These are phyloP conservation scores for Diplocarpon rosae DNA, from an alignment of 2,329 filamentous ascomycete species.

Conservation along the genomic window DNA sequence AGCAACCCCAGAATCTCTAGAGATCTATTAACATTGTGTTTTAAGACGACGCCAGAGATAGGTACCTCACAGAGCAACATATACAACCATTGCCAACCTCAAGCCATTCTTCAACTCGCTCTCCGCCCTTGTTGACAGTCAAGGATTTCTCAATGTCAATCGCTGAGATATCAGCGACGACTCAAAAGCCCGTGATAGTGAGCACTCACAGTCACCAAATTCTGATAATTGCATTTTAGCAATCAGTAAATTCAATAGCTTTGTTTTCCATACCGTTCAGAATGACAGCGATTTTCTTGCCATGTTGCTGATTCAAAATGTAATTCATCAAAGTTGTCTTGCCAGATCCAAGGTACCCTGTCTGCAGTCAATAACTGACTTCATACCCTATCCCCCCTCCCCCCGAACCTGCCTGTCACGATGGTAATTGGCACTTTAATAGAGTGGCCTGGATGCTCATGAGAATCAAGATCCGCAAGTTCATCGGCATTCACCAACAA, in stretches of 20 bases:
- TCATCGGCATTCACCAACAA: conserved; percentile 44
- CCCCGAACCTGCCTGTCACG: conserved; percentile 51
- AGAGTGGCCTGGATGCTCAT: conserved; percentile 38
- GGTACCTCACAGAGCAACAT: conserved; percentile 89
- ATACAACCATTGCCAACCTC: conserved; percentile 95
- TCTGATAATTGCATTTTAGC: conserved; percentile 36
- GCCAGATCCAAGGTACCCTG: conserved; percentile 87
- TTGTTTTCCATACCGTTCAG: conserved; percentile 61
- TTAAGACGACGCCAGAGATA: neutral
- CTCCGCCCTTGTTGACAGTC: conserved; percentile 74
- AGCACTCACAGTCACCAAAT: conserved; percentile 63
- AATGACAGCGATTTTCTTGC: conserved; percentile 96
- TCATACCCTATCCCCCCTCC: neutral
- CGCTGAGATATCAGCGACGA: conserved; percentile 33
- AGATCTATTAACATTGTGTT: conserved; percentile 5
- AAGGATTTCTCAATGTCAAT: conserved; percentile 93
- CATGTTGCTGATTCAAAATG: conserved; percentile 87
- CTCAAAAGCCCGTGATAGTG: neutral
- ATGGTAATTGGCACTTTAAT: conserved; percentile 76
- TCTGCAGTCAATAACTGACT: conserved; percentile 1
- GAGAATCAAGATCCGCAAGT: conserved; percentile 27
- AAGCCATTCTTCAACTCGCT: conserved; percentile 86
- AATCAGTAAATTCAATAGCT: neutral
- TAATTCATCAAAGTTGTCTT: conserved; percentile 96
- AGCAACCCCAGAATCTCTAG: conserved; percentile 78